Evolutionary conservation across 352 stramenopile genomes (phyloP), one percentile per base, ranked within the genome.

Genomic region (Globisporangium ultimum): DNA sequence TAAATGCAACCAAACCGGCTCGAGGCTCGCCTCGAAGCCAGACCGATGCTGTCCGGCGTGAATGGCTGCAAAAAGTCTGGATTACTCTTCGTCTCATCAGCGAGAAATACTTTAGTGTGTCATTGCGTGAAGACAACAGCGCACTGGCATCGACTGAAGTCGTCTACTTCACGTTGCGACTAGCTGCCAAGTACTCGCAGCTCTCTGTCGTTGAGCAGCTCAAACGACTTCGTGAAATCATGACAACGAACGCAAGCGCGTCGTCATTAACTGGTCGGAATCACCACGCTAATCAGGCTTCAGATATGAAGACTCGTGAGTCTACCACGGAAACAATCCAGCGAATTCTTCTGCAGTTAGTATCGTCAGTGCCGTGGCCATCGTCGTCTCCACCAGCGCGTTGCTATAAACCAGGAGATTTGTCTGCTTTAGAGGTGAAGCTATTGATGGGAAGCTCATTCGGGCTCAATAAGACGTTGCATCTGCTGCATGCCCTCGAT

Each of bases 21-120:
- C n/a, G n/a, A n/a, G n/a, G n/a, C n/a, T n/a, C n/a, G n/a, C n/a
- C n/a, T n/a, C n/a, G n/a, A n/a, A n/a, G n/a, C n/a, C n/a, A n/a
- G n/a, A n/a, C n/a, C n/a, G n/a, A n/a, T n/a, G n/a, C n/a, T n/a
- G n/a, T n/a, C n/a, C n/a, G n/a, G n/a, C 32, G 42, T 32, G 64
- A 78, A 0, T 38, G 64, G 9, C 51, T 56, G 18, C 72, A 70
- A 28, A 78, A 76, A 48, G 20, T 79, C 4, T 73, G 62, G 60
- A 43, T 12, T 6, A 34, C 68, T 45, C 20, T 84, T 17, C 73
- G 63, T 6, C 58, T 70, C 21, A 49, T 78, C 2, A 82, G 77
- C 11, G 79, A 89, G 38, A 89, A 89, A 48, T 82, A 89, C 53
- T 89, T 89, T 45, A 89, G 79, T 28, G 79, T 84, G 3, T 66